Evolutionary conservation across 805 yeast species (phyloP).

Genomic region (Suhomyces sp.): DNA sequence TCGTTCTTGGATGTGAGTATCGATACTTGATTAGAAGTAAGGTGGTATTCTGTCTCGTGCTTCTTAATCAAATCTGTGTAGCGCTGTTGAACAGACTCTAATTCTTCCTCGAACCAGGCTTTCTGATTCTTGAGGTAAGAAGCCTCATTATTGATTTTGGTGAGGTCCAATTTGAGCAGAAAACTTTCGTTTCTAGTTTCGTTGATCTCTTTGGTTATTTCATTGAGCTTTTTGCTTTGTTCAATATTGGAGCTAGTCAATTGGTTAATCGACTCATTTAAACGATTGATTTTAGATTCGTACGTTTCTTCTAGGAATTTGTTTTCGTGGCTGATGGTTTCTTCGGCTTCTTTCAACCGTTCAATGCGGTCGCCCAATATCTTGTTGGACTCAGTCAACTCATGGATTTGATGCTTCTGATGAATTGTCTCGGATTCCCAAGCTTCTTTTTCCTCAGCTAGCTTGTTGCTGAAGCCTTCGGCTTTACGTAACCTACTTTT

Average conservation of each 20-base stretch:
- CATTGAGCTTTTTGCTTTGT: constrained; percentile 32
- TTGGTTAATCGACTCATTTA: constrained; percentile 25
- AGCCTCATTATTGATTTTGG: constrained; percentile 34
- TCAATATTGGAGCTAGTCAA: constrained; percentile 36
- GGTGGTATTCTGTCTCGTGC: constrained; percentile 35
- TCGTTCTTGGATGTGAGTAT: constrained; percentile 24
- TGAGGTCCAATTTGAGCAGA: constrained; percentile 31
- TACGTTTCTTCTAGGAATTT: constrained; percentile 7
- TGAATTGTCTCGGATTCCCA: background rate
- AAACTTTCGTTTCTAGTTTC: constrained; percentile 38
- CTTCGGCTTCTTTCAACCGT: constrained; percentile 5
- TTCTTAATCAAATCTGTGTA: constrained; percentile 38
- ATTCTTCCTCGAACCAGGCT: constrained; percentile 40
- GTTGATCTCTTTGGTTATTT: constrained; percentile 34
- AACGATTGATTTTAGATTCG: constrained; percentile 25
- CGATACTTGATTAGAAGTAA: constrained; percentile 27
- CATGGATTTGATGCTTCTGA: constrained; percentile 6
- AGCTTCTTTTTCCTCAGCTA: constrained; percentile 1
- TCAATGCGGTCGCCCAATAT: constrained; percentile 5
- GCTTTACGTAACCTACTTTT: constrained; percentile 17
- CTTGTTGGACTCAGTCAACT: constrained; percentile 9
- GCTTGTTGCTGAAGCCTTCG: constrained; percentile 9
- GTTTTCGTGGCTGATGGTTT: background rate
- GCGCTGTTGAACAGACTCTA: constrained; percentile 31
- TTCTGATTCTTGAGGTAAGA: constrained; percentile 33